Percentiles rank a stretch among this genome's conserved stretches.
Conservation (phyloP, 2,329 filamentous ascomycete genomes). For the Diplodia seriata region DNA sequence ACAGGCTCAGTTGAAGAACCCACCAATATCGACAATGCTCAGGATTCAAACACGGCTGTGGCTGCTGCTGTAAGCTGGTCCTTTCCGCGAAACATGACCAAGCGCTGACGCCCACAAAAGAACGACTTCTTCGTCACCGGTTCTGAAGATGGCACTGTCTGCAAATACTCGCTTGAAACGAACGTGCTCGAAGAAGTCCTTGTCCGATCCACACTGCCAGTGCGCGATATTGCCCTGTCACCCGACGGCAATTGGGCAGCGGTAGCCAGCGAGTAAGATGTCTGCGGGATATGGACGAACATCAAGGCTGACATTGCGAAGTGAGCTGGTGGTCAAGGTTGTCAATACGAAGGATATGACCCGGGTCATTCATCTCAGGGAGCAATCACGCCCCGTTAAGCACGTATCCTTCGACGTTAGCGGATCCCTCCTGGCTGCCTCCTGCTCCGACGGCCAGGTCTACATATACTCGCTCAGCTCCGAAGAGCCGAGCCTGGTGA, state of each 20-base stretch:
- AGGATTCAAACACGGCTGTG: conserved; percentile 83
- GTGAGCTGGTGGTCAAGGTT: conserved; percentile 86
- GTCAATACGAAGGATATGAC: conserved; percentile 82
- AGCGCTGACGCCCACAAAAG: conserved; percentile 45
- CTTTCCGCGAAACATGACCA: background rate
- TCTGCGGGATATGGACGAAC: background rate
- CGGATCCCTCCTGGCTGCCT: conserved; percentile 76
- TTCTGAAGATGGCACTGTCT: conserved; percentile 95
- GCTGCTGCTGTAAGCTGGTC: conserved; percentile 65
- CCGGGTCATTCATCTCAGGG: conserved; percentile 77
- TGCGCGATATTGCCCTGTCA: conserved; percentile 85
- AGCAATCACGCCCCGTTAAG: conserved; percentile 87
- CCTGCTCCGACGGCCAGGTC: conserved; percentile 85
- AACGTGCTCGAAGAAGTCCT: conserved; percentile 81
- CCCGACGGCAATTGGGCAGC: conserved; percentile 86
- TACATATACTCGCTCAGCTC: conserved; percentile 87
- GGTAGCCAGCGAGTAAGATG: conserved; percentile 83
- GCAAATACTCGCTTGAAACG: conserved; percentile 81
- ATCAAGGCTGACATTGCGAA: conserved; percentile 43
- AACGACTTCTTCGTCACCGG: conserved; percentile 87
- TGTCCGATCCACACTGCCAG: conserved; percentile 80
- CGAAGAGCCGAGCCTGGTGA: conserved; percentile 80
- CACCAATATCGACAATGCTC: conserved; percentile 86
- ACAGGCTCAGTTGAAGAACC: conserved; percentile 93
- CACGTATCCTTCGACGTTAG: conserved; percentile 87